These are phyloP conservation scores for Volvox africanus DNA, from an alignment of 139 green algal species.

Conservation along the genomic window DNA sequence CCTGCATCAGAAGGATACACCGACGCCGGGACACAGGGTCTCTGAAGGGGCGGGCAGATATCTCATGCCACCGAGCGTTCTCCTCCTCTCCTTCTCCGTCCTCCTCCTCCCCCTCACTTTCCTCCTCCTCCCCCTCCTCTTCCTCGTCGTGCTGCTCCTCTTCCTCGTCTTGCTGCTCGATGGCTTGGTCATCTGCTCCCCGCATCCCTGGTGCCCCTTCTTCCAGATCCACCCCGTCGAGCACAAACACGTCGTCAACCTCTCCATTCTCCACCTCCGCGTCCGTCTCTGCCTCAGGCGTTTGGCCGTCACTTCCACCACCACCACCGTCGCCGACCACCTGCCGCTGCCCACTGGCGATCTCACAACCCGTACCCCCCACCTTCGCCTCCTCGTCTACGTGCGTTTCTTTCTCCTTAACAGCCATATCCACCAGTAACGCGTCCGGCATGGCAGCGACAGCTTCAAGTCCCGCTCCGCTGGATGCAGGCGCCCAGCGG, in stretches of 20 bases:
- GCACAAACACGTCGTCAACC: background rate
- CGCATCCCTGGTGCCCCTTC: background rate
- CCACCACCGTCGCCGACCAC: background rate
- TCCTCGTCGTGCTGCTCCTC: background rate
- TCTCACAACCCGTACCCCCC: no score
- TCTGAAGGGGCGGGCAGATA: slow-evolving; percentile 24
- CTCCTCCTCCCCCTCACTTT: background rate
- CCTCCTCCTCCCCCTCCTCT: background rate
- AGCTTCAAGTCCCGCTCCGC: no score
- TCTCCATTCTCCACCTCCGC: background rate
- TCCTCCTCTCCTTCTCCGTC: background rate
- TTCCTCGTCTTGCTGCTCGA: background rate
- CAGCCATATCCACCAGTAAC: no score
- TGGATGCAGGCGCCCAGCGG: no score
- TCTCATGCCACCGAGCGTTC: slow-evolving; percentile 31
- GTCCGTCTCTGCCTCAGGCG: background rate
- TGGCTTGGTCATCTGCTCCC: background rate
- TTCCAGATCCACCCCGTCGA: background rate
- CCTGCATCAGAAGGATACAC: slow-evolving; percentile 42
- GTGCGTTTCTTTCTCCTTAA: no score
- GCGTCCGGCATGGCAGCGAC: no score
- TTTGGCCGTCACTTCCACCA: background rate
- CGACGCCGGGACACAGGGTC: slow-evolving; percentile 4
- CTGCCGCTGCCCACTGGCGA: no score
- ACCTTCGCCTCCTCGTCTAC: no score